Conservation (phyloP, 2,329 filamentous ascomycete species). For the Sporothrix phasma region DNA sequence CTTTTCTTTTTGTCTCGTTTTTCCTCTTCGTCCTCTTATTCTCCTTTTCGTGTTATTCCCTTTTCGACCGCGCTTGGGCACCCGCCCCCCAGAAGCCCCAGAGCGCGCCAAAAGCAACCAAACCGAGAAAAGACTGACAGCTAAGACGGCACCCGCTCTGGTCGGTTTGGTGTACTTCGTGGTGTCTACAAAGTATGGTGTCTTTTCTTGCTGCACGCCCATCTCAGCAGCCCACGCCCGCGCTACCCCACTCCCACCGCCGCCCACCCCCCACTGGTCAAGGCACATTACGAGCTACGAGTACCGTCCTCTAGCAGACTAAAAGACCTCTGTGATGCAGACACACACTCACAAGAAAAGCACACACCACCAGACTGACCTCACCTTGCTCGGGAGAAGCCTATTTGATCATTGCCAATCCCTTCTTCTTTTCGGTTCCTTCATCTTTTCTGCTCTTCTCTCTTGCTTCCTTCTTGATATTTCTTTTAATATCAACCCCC, state of each 20-base stretch:
- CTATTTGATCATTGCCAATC: slow-evolving; percentile 27
- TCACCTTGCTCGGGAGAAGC: not conserved
- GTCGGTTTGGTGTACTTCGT: no score
- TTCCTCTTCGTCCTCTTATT: not conserved
- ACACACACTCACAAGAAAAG: no score
- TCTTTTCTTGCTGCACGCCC: not conserved
- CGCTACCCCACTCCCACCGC: not conserved
- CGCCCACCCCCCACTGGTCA: not conserved
- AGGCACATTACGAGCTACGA: not conserved
- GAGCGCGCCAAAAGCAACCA: slow-evolving; percentile 7
- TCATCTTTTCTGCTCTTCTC: not conserved
- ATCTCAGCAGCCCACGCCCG: not conserved
- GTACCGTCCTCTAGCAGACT: not conserved
- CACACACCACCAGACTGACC: not conserved
- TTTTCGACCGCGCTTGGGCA: not conserved
- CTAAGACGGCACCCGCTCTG: not conserved
- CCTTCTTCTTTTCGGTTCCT: not conserved
- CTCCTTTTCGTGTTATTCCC: not conserved
- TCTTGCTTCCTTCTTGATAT: not conserved
- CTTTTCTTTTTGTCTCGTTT: not conserved
- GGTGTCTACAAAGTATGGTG: no score
- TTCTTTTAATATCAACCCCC: not conserved
- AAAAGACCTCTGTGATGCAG: not conserved
- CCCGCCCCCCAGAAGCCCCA: not conserved
- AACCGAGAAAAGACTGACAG: slow-evolving; percentile 3